These are phyloP conservation scores for Rhypophila decipiens DNA, from an alignment of 495 filamentous ascomycete species.

Conservation along the genomic window DNA sequence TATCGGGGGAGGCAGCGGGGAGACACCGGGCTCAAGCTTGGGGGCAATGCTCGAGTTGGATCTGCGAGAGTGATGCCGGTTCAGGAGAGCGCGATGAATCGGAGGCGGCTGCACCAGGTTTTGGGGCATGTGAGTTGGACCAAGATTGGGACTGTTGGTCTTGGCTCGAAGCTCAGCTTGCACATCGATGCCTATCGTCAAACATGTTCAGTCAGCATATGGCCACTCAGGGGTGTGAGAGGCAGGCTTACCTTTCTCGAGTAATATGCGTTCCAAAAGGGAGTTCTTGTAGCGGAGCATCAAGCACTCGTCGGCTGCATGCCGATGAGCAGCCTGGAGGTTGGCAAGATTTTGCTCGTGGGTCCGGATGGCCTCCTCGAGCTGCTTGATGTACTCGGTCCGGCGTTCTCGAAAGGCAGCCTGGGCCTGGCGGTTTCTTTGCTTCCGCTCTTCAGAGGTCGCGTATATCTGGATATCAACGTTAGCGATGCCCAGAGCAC, in stretches of 20 bases:
- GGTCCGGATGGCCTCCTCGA: slow-evolving; percentile 94
- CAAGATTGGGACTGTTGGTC: slow-evolving; percentile 66
- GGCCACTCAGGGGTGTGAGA: background rate
- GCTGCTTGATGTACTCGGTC: slow-evolving; percentile 98
- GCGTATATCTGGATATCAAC: slow-evolving; percentile 72
- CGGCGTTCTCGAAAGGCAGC: slow-evolving; percentile 93
- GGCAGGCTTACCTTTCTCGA: slow-evolving; percentile 73
- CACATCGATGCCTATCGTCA: slow-evolving; percentile 83
- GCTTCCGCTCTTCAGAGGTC: slow-evolving; percentile 96
- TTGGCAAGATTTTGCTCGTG: slow-evolving; percentile 90
- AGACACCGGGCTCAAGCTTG: slow-evolving; percentile 58
- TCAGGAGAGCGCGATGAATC: slow-evolving; percentile 65
- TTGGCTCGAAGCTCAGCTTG: slow-evolving; percentile 90
- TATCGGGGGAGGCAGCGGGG: slow-evolving; percentile 46
- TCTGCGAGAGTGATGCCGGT: slow-evolving; percentile 62
- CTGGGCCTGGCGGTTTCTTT: slow-evolving; percentile 94
- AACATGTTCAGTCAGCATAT: background rate
- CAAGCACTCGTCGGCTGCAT: slow-evolving; percentile 91
- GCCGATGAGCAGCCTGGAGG: slow-evolving; percentile 88
- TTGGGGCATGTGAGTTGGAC: slow-evolving; percentile 54
- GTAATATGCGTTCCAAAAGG: slow-evolving; percentile 83
- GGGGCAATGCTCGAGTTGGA: slow-evolving; percentile 65
- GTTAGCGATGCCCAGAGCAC: slow-evolving; percentile 15
- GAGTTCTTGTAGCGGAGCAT: slow-evolving; percentile 99
- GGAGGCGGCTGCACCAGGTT: slow-evolving; percentile 61